Percentiles rank a stretch among this genome's conserved stretches.
These are phyloP conservation scores for Citeromyces nyonsensis DNA, from an alignment of 805 yeast genomes.

Conservation along the genomic window DNA sequence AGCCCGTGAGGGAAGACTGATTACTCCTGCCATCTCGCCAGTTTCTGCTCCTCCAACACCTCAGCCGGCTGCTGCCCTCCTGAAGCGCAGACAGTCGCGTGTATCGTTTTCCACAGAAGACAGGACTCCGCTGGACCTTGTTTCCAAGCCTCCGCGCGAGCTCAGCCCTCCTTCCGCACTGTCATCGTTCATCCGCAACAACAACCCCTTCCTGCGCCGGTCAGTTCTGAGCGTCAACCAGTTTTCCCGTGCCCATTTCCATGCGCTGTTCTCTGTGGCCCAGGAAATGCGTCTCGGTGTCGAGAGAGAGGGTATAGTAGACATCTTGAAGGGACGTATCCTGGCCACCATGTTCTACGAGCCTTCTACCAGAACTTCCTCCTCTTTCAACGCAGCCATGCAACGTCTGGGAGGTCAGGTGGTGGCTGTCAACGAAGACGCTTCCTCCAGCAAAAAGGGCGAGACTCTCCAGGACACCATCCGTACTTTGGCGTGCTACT, in stretches of 20 bases:
- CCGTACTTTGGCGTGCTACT: constrained; percentile 85
- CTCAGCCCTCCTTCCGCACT: constrained; percentile 70
- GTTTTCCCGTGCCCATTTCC: constrained; percentile 78
- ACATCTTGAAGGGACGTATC: constrained; percentile 78
- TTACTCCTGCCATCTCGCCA: constrained; percentile 15
- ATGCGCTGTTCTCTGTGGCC: constrained; percentile 87
- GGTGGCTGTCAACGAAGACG: constrained; percentile 67
- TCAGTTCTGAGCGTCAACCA: constrained; percentile 82
- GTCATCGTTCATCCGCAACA: constrained; percentile 56
- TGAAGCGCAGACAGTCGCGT: constrained; percentile 23
- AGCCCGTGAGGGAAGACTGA: constrained; percentile 22
- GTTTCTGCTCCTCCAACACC: constrained; percentile 12
- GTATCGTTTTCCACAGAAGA: constrained; percentile 28
- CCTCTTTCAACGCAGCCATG: constrained; percentile 98
- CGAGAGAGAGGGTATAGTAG: constrained; percentile 90
- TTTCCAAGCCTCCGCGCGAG: constrained; percentile 61
- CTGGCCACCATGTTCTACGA: constrained; percentile 94
- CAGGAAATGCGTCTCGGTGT: constrained; percentile 96
- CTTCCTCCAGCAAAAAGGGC: constrained; percentile 96
- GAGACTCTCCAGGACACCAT: constrained; percentile 96
- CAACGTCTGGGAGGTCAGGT: constrained; percentile 98
- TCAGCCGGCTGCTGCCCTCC: constrained; percentile 15
- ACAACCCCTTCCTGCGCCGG: constrained; percentile 84
- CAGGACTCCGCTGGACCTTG: constrained; percentile 21
- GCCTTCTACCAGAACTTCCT: constrained; percentile 93